phyloP scores from a whole-genome alignment of 2,329 filamentous ascomycete species.

The Claviceps maximensis region DNA sequence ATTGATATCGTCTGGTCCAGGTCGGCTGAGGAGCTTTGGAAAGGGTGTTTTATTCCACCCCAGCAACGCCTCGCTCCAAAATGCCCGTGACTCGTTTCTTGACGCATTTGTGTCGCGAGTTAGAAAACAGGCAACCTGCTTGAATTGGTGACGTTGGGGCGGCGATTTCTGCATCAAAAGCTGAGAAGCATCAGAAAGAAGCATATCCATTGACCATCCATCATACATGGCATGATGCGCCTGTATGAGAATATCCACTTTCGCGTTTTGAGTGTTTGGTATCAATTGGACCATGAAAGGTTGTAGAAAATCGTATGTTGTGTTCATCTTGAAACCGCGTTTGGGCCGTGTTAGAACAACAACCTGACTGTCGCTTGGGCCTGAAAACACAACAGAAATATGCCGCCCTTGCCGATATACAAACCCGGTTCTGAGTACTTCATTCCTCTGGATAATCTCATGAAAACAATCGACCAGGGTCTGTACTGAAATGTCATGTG shows the following conservation, averaged over 20 bases:
- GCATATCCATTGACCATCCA: constrained; percentile 78
- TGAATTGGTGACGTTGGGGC: constrained; percentile 42
- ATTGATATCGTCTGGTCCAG: constrained; percentile 6
- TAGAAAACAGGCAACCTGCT: constrained; percentile 41
- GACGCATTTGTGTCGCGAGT: constrained; percentile 11
- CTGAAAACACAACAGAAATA: constrained; percentile 45
- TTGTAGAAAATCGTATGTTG: constrained; percentile 28
- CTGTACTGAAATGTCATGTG: constrained; percentile 18
- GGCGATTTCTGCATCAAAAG: constrained; percentile 24
- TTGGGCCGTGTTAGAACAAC: constrained; percentile 20
- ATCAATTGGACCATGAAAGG: constrained; percentile 51
- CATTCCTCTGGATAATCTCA: constrained; percentile 39
- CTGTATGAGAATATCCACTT: constrained; percentile 32
- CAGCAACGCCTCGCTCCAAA: constrained; percentile 57
- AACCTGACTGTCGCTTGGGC: constrained; percentile 27
- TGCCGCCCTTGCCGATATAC: constrained; percentile 28
- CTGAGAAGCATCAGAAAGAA: constrained; percentile 51
- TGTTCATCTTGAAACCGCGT: constrained; percentile 26
- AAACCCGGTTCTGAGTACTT: constrained; percentile 66
- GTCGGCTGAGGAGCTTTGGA: constrained; percentile 32
- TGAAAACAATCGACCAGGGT: constrained; percentile 36
- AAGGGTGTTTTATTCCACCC: constrained; percentile 40
- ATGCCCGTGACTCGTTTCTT: constrained; percentile 36
- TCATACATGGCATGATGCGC: constrained; percentile 82
- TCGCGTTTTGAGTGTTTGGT: constrained; percentile 7